Evolutionary conservation across 305 asterid species (phyloP), one percentile per base, ranked within the genome.

Genomic region (Fraxinus sp.): DNA sequence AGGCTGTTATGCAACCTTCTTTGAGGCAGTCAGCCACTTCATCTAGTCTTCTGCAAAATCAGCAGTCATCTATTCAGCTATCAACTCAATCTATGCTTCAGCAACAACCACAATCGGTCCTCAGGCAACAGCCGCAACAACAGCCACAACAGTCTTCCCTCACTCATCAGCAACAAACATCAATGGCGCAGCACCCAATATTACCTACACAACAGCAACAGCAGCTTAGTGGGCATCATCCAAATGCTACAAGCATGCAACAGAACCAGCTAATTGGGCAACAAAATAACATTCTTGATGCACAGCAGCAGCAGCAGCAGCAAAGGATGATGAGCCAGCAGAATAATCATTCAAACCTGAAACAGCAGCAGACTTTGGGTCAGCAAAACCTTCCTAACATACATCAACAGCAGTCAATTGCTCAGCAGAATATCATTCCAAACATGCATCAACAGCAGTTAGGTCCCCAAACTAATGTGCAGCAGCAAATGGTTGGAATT

Each of bases 31-130:
- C 96, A 28, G 76, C 94, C 79, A 86, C 93, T 81, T 88, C 93
- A 57, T 84, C 98, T 22, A 81, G 88, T 82, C 94, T 89, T 82
- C 98, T 89, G 84, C 92, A 92, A 89, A 96, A 88, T 89, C 97
- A 91, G 84, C 98, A 90, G 85, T 79, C 94, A 64, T 88, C 97
- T 84, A 86, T 89, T 80, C 98, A 88, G 83, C 98, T 92, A 85
- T 84, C 94, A 80, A 81, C 89, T 82, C 99, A 94, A 84, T 88
- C 97, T 78, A 85, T 91, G 89, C 91, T 93, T 87, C 98, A 93
- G 90, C 97, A 92, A 86, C 97, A 90, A 86, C 81, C 96, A 16
- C 99, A 95, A 87, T 81, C 98, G 43, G 96, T 89, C 79, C 89
- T 93, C 87, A 89, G 98, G 88, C 98, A 95, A 64, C 97, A 92